Conservation (phyloP, 495 filamentous ascomycete genomes). For the Arthonia radiata region DNA sequence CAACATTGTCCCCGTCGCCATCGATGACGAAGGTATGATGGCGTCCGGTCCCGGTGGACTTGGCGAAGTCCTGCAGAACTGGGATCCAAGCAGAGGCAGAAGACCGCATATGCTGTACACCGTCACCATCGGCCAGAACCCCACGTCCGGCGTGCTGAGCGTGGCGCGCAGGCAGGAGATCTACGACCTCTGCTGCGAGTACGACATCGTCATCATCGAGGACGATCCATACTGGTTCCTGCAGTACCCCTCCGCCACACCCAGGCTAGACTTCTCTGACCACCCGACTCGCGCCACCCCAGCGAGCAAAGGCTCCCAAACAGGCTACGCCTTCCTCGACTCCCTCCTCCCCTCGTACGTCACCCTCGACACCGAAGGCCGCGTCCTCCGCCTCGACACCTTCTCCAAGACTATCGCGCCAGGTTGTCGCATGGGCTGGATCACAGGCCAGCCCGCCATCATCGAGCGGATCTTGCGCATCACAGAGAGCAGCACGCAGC, state of each 20-base stretch:
- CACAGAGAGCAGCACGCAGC: conserved; percentile 49
- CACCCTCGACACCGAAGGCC: conserved; percentile 52
- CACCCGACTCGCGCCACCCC: conserved; percentile 5
- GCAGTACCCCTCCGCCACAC: conserved; percentile 47
- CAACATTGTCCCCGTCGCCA: conserved; percentile 41
- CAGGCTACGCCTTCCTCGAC: conserved; percentile 54
- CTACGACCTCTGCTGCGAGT: conserved; percentile 56
- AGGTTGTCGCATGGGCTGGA: conserved; percentile 21
- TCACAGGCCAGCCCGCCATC: conserved; percentile 37
- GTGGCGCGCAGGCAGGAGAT: conserved; percentile 48
- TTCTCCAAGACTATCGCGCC: conserved; percentile 22
- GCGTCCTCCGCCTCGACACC: conserved; percentile 38
- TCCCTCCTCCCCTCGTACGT: conserved; percentile 57
- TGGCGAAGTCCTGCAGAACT: conserved; percentile 52
- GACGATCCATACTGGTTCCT: conserved; percentile 96
- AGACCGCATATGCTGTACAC: conserved; percentile 75
- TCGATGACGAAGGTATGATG: conserved; percentile 59
- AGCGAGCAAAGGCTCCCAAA: conserved; percentile 5
- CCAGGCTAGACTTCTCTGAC: conserved; percentile 11
- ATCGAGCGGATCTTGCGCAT: conserved; percentile 49
- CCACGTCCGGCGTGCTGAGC: conserved; percentile 50
- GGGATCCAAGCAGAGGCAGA: conserved; percentile 47
- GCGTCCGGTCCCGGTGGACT: conserved; percentile 41
- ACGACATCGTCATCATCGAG: conserved; percentile 80
- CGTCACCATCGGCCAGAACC: conserved; percentile 80